These are phyloP conservation scores for Penicillium brevicompactum DNA, from an alignment of 2,329 filamentous ascomycete genomes.

Conservation along the genomic window DNA sequence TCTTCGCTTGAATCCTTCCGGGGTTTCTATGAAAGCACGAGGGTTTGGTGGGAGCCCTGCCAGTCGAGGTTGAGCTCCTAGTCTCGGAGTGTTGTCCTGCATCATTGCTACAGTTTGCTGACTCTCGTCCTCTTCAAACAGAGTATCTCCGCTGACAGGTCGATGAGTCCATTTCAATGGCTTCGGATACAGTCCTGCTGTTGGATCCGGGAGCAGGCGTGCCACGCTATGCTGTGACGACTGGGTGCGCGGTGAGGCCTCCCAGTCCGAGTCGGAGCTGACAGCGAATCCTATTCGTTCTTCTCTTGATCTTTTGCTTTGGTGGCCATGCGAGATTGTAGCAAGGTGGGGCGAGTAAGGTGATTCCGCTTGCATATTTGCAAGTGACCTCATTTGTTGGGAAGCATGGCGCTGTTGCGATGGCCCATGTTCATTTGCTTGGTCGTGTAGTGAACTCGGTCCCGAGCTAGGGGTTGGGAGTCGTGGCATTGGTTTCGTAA, in stretches of 20 bases:
- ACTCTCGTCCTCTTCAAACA: constrained; percentile 42
- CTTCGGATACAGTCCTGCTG: constrained; percentile 39
- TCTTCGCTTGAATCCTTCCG: constrained; percentile 5
- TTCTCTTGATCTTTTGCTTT: not conserved
- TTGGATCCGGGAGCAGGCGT: constrained; percentile 39
- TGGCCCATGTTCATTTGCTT: constrained; percentile 18
- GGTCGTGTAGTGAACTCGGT: constrained; percentile 7
- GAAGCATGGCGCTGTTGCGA: constrained; percentile 14
- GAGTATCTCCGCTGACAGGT: constrained; percentile 35
- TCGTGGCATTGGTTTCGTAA: constrained; percentile 27
- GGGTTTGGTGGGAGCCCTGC: constrained; percentile 39
- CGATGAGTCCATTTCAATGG: constrained; percentile 38
- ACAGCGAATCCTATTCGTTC: constrained; percentile 23
- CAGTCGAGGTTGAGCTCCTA: constrained; percentile 10
- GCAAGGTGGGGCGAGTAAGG: constrained; percentile 24
- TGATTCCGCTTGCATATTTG: constrained; percentile 17
- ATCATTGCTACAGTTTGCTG: constrained; percentile 11
- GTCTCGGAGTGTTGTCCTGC: constrained; percentile 1
- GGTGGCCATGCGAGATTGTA: constrained; percentile 9
- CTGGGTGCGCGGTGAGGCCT: constrained; percentile 32
- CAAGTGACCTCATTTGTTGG: constrained; percentile 8
- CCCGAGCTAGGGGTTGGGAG: constrained; percentile 22
- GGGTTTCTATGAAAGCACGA: constrained; percentile 34
- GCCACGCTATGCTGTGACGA: constrained; percentile 42
- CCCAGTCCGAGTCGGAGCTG: constrained; percentile 28